phyloP scores from a whole-genome alignment of 345 rosid species.

The Lepidium sativum region DNA sequence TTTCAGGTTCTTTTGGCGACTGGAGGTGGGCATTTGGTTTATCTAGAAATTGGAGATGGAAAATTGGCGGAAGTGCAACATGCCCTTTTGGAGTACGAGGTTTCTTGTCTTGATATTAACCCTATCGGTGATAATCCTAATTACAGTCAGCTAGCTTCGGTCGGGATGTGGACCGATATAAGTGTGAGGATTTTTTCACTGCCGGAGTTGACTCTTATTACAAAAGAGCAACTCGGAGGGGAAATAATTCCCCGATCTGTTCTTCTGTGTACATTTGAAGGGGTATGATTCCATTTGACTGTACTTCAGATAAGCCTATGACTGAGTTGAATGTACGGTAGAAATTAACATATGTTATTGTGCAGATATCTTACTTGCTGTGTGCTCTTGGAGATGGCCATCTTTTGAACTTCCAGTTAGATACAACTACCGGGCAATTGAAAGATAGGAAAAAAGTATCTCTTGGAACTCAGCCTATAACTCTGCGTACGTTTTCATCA shows the following conservation, averaged over 20 bases:
- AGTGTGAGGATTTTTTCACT: conserved; percentile 86
- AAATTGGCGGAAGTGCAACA: conserved; percentile 57
- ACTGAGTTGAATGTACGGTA: neutral
- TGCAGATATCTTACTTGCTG: conserved; percentile 80
- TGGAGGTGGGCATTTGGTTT: conserved; percentile 92
- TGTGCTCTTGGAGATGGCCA: conserved; percentile 99
- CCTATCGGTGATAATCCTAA: conserved; percentile 79
- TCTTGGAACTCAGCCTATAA: conserved; percentile 95
- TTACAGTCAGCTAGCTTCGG: conserved; percentile 84
- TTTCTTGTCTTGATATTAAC: conserved; percentile 93
- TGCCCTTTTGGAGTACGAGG: conserved; percentile 71
- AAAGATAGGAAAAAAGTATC: conserved; percentile 90
- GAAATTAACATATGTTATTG: conserved; percentile 11
- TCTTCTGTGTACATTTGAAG: conserved; percentile 92
- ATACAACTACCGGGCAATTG: conserved; percentile 72
- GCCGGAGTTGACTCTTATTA: conserved; percentile 76
- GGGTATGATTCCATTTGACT: conserved; percentile 46
- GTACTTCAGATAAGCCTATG: conserved; percentile 6
- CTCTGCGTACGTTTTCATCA: conserved; percentile 93
- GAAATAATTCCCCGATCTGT: conserved; percentile 96
- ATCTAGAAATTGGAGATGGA: conserved; percentile 90
- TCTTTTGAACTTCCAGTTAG: conserved; percentile 80
- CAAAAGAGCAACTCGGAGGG: conserved; percentile 91
- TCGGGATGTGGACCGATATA: conserved; percentile 99
- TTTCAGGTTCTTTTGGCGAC: conserved; percentile 88